Base-by-base conservation (phyloP, 148 eudicot genomes). In the Vaccinium vitisidaea region DNA sequence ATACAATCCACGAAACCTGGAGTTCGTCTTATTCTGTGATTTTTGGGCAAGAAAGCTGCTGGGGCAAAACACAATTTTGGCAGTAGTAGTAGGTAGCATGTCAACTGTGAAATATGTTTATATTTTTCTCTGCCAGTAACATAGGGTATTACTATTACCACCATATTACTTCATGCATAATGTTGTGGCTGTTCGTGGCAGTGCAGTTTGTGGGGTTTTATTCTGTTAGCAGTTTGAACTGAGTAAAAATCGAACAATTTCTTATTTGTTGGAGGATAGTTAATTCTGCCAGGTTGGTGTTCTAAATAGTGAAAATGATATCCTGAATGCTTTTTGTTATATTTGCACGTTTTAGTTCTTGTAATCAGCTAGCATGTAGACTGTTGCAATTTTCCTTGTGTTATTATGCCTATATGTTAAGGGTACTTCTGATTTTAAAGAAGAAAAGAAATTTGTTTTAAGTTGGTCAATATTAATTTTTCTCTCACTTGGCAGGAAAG, bases 401-500 rank as follows among this genome's bases (percentile, higher is more conserved):
- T 61, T 2, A 21, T 13, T 69, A 3, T 69, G 75, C 18, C 27
- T 25, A 69, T 4, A 25, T 1, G 2, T 69, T 14, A 69, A 69
- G 0, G 39, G 36, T 25, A 9, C 36, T 67, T 25, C 21, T 27
- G 15, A 69, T 14, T 69, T 69, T 69, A 16, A 30, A 13, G 27
- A 23, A 69, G 75, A 69, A 69, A 69, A 27, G 23, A 71, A 71
- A 55, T 14, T 10, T 48, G 39, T 50, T 74, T 48, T 53, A 77
- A 53, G 79, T 69, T 27, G 43, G 32, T 71, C 53, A 73, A 69
- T 32, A 11, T 32, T 48, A 43, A n/a, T 61, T 71, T 46, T 32
- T 21, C 46, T 32, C 46, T 21, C 73, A 85, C 49, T 71, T 85
- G 81, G 63, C 95, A 97, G 98, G 99, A 97, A 86, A 89, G 95